Base-by-base conservation (phyloP, 202 grass and related monocot species). In the Elaeis oleifera region DNA sequence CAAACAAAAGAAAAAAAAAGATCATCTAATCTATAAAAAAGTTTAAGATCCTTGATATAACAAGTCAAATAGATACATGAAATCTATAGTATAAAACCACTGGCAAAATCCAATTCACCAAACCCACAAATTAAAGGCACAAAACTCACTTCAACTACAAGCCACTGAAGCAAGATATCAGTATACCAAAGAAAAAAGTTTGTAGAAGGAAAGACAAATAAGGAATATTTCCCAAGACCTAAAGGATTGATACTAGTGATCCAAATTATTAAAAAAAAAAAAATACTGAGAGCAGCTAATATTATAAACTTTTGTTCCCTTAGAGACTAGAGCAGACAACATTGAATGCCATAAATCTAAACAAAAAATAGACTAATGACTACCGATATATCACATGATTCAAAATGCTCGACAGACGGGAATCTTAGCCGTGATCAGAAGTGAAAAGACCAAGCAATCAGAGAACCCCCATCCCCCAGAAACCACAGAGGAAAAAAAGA, bases 381-480 rank as follows among this genome's bases (percentile, higher is more conserved):
- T 14, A 23, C 21, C 18, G n/a, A 57, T 17, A 71, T 27, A 23
- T 3, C 68, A 50, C 55, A 49, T 39, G 3, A 66, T 16, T 49
- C 26, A 39, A 24, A 25, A 7, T 32, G 44, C 65, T 60, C 66
- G 69, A 58, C 54, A 20, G 26, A 52, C 13, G 55, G 23, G 23
- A 51, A 64, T 29, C 66, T 54, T 64, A 76, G 64, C 74, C 68
- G 64, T 69, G 60, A 69, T 27, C 74, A 76, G 49, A 61, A 31
- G 24, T 69, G 31, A 60, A 76, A 76, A 76, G 63, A 60, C 58
- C 48, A 68, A 39, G 54, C 54, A 54, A 69, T 49, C 61, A 76
- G 56, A 76, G 63, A 68, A 76, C 62, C 74, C 68, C 44, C 18
- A 21, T 20, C 18, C 18, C 18, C 13, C 18, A 18, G 44, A 18